These are phyloP conservation scores for Aegilops umbellulata DNA, from an alignment of 176 grass and related monocot genomes.

Conservation along the genomic window DNA sequence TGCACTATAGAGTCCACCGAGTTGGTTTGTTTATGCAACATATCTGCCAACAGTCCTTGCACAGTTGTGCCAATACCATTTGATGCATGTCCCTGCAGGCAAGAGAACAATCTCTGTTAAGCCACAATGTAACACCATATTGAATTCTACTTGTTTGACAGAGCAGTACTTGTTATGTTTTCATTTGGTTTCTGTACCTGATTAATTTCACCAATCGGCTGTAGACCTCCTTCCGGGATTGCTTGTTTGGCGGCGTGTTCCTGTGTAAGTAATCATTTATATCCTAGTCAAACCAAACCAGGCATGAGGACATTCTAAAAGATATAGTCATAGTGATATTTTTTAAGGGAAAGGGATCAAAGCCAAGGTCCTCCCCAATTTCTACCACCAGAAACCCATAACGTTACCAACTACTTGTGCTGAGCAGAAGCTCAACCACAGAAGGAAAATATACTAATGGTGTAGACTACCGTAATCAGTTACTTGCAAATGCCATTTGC, in stretches of 20 bases:
- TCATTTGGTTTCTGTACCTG: neutral
- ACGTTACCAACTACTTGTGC: neutral
- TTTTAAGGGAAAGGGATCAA: neutral
- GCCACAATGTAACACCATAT: neutral
- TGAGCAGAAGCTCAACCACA: neutral
- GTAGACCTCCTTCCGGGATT: neutral
- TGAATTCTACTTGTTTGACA: neutral
- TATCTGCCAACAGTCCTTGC: neutral
- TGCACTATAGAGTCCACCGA: neutral
- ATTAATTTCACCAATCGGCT: neutral
- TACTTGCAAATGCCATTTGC: neutral
- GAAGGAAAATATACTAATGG: neutral
- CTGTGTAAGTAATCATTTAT: neutral
- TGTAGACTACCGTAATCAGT: neutral
- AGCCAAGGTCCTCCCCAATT: neutral
- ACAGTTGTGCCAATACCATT: neutral
- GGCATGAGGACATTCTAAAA: neutral
- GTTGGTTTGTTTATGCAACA: neutral
- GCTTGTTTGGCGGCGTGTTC: neutral
- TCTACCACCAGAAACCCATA: neutral
- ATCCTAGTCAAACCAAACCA: neutral
- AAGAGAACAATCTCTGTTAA: neutral
- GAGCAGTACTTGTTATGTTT: neutral
- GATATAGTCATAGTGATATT: neutral
- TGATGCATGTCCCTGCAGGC: neutral